phyloP scores from a whole-genome alignment of 2,329 filamentous ascomycete genomes.

The Fusarium sp. region DNA sequence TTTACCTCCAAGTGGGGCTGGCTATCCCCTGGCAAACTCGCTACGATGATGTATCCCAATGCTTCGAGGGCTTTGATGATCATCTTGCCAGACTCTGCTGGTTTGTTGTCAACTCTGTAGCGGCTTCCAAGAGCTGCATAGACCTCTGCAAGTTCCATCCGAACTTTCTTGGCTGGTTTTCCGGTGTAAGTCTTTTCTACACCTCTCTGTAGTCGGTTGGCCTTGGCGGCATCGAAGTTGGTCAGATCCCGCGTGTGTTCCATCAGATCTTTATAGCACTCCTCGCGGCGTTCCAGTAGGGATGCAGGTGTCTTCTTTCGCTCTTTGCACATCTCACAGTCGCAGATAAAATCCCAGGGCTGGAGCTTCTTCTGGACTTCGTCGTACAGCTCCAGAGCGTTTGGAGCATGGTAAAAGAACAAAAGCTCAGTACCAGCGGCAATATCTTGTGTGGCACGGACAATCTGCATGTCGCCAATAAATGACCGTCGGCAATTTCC shows the following conservation, averaged over 20 bases:
- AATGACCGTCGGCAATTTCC: conserved; percentile 14
- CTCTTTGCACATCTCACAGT: conserved; percentile 33
- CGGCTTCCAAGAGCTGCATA: background rate
- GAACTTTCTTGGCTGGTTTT: background rate
- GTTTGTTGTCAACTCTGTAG: background rate
- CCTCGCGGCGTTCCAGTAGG: conserved; percentile 32
- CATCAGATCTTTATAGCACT: conserved; percentile 24
- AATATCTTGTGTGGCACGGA: conserved; percentile 6
- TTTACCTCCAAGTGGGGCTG: background rate
- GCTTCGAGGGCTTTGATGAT: conserved; percentile 5
- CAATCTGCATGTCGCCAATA: conserved; percentile 12
- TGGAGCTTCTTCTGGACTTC: conserved; percentile 2
- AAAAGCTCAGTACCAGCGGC: background rate
- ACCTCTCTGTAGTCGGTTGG: conserved; percentile 32
- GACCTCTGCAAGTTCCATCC: background rate
- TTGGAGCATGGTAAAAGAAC: conserved; percentile 1
- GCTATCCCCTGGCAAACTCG: background rate
- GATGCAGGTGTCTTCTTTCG: conserved; percentile 38
- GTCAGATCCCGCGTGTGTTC: too few relatives aligned
- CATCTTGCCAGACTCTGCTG: background rate
- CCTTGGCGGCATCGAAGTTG: conserved; percentile 6
- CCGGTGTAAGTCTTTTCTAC: conserved; percentile 44
- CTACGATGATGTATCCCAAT: conserved; percentile 1
- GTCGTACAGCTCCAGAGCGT: conserved; percentile 5
- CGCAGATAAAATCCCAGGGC: background rate